Evolutionary conservation across 75 land plant genomes (phyloP).

Genomic region (Cupressus sempervirens): DNA sequence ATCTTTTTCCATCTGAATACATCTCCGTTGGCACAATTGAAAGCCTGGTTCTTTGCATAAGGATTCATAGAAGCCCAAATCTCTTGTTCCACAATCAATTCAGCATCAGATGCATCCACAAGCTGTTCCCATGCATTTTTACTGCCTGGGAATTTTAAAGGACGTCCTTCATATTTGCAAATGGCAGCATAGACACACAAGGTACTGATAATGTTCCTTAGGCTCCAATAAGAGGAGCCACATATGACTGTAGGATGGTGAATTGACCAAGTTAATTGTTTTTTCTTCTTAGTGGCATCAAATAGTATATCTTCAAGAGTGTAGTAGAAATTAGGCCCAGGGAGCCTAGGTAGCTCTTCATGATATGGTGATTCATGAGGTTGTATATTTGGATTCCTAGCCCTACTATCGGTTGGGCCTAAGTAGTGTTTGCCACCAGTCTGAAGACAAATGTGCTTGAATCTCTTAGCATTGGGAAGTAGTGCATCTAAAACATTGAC

Average conservation of each 20-base stretch:
- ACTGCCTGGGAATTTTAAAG: slow-evolving; percentile 51
- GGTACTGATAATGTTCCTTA: slow-evolving; percentile 51
- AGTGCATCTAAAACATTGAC: slow-evolving; percentile 55
- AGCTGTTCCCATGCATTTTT: slow-evolving; percentile 50
- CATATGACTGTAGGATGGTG: slow-evolving; percentile 59
- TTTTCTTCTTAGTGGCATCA: slow-evolving; percentile 31
- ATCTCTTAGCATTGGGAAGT: slow-evolving; percentile 42
- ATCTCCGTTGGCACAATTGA: slow-evolving; percentile 75
- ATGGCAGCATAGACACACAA: slow-evolving; percentile 71
- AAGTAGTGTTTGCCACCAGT: slow-evolving; percentile 78
- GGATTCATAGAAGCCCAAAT: slow-evolving; percentile 80
- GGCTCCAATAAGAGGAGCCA: slow-evolving; percentile 64
- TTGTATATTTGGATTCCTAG: slow-evolving; percentile 10
- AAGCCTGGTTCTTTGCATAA: slow-evolving; percentile 67
- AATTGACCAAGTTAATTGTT: slow-evolving; percentile 50
- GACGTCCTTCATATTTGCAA: slow-evolving; percentile 51
- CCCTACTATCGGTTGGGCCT: slow-evolving; percentile 48
- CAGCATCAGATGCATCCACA: slow-evolving; percentile 65
- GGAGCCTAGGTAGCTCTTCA: slow-evolving; percentile 66
- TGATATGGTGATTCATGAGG: slow-evolving; percentile 57
- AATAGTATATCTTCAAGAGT: slow-evolving; percentile 50
- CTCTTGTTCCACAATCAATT: slow-evolving; percentile 84
- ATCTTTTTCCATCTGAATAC: slow-evolving; percentile 69
- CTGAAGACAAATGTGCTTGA: slow-evolving; percentile 69
- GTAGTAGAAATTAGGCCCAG: slow-evolving; percentile 63